A percentile compares a stretch with the other conserved stretches of the same genome.
phyloP scores from a whole-genome alignment of 768 basidiomycete species.

The Melanogaster broomeanus region DNA sequence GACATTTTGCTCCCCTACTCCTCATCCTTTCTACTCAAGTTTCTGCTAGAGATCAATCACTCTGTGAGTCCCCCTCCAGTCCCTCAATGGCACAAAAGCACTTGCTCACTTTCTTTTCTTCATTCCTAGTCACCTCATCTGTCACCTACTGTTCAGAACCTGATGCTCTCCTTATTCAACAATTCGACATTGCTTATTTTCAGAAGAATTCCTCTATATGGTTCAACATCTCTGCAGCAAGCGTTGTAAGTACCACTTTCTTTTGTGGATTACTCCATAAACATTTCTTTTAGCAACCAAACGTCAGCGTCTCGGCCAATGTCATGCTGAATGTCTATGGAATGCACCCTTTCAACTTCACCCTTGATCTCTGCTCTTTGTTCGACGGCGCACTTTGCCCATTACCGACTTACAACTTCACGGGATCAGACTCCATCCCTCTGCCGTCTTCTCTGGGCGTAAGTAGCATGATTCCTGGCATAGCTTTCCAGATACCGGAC shows the following conservation, averaged over 20 bases:
- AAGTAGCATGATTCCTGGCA: slow-evolving; percentile 60
- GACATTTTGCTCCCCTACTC: slow-evolving; percentile 49
- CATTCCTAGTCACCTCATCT: slow-evolving; percentile 71
- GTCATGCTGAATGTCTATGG: slow-evolving; percentile 89
- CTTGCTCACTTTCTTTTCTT: slow-evolving; percentile 3
- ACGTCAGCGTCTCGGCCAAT: slow-evolving; percentile 81
- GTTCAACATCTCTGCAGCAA: slow-evolving; percentile 86
- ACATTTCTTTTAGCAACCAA: slow-evolving; percentile 50
- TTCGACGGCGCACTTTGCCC: slow-evolving; percentile 83
- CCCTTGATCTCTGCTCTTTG: slow-evolving; percentile 83
- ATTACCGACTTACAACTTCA: slow-evolving; percentile 82
- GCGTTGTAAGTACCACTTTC: slow-evolving; percentile 61
- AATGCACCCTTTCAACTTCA: slow-evolving; percentile 75
- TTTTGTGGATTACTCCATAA: slow-evolving; percentile 12
- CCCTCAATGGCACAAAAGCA: slow-evolving; percentile 1
- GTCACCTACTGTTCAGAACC: slow-evolving; percentile 87
- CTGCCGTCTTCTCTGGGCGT: slow-evolving; percentile 64
- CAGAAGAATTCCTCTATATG: slow-evolving; percentile 69
- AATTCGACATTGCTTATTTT: slow-evolving; percentile 74
- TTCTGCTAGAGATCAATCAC: slow-evolving; percentile 51
- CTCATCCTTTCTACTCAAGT: slow-evolving; percentile 40
- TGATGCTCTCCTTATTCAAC: slow-evolving; percentile 74
- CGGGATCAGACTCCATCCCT: slow-evolving; percentile 71
- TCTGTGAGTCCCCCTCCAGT: slow-evolving; percentile 52
- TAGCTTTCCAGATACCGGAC: slow-evolving; percentile 88